These are phyloP conservation scores for Fusarium sp. DNA, from an alignment of 2,329 filamentous ascomycete species.

Conservation along the genomic window DNA sequence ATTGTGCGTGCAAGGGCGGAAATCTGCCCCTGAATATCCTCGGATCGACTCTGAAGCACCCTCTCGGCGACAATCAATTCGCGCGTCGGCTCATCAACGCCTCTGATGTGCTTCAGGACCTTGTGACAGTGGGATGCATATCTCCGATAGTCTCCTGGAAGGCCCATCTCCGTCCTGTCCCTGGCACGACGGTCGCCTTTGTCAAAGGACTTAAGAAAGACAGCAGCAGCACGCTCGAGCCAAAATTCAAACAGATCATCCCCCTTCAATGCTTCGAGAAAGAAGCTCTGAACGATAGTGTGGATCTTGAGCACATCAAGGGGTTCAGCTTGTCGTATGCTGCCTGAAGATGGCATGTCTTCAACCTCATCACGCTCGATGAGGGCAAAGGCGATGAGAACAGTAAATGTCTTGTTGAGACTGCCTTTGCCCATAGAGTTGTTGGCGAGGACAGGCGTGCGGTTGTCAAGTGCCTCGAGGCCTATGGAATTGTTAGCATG, in stretches of 20 bases:
- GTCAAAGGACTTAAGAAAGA: constrained; percentile 40
- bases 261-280: constrained; percentile 34
- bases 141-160: constrained; percentile 41
- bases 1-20: constrained; percentile 28
- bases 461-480: constrained; percentile 37
- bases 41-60: constrained; percentile 27
- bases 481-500: constrained; percentile 13
- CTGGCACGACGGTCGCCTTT: constrained; percentile 28
- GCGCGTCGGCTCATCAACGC: constrained; percentile 26
- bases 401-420: constrained; percentile 41
- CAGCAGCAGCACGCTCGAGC: constrained; percentile 40
- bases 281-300: constrained; percentile 39
- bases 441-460: constrained; percentile 36
- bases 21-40: constrained; percentile 32
- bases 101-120: constrained; percentile 36
- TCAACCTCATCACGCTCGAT: constrained; percentile 44
- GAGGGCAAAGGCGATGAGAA: constrained; percentile 42
- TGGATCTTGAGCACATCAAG: constrained; percentile 42
- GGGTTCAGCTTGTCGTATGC: constrained; percentile 28
- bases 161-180: constrained; percentile 29
- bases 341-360: constrained; percentile 31
- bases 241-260: constrained; percentile 37
- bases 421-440: constrained; percentile 35
- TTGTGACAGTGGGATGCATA: constrained; percentile 38
- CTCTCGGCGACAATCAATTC: constrained; percentile 24